A percentile compares a stretch with the other conserved stretches of the same genome.
Evolutionary conservation across 768 basidiomycete genomes (phyloP).

Genomic region (Phylloporus arenicola): DNA sequence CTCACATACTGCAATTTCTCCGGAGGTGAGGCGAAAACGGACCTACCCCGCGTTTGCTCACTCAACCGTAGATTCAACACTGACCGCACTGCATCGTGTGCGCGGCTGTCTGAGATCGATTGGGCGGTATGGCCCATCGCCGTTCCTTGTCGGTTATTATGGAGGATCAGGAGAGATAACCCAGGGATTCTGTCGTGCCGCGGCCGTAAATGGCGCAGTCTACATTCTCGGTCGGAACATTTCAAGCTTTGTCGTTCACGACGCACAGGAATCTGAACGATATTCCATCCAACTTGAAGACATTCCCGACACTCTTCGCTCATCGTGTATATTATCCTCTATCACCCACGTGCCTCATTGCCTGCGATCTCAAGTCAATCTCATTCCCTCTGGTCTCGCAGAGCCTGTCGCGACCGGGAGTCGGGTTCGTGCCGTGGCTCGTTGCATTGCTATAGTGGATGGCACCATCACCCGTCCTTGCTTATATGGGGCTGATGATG

Average conservation of each 20-base stretch:
- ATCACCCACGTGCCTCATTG: slow-evolving; percentile 29
- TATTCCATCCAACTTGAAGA: slow-evolving; percentile 53
- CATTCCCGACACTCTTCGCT: slow-evolving; percentile 53
- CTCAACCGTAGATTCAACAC: slow-evolving; percentile 51
- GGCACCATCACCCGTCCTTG: slow-evolving; percentile 22
- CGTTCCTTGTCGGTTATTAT: slow-evolving; percentile 93
- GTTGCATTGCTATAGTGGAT: slow-evolving; percentile 50
- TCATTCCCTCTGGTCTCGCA: slow-evolving; percentile 7
- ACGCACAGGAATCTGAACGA: slow-evolving; percentile 6
- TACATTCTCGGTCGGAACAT: slow-evolving; percentile 61
- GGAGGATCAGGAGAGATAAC: slow-evolving; percentile 89
- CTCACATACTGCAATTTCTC: slow-evolving; percentile 63
- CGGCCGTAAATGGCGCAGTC: slow-evolving; percentile 74
- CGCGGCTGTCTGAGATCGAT: slow-evolving; percentile 69
- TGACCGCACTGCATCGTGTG: slow-evolving; percentile 63
- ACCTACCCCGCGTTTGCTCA: slow-evolving; percentile 4
- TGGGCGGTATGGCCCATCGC: slow-evolving; percentile 81
- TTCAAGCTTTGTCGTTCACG: slow-evolving; percentile 28
- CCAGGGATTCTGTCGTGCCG: slow-evolving; percentile 84
- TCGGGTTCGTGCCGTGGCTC: slow-evolving; percentile 31
- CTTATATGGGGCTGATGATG: slow-evolving; percentile 20
- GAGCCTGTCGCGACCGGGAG: not conserved
- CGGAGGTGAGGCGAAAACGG: slow-evolving; percentile 41
- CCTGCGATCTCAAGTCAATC: slow-evolving; percentile 21
- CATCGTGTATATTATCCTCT: slow-evolving; percentile 52